Evolutionary conservation across 345 rosid genomes (phyloP).

Genomic region (Pugionium dolabratum): DNA sequence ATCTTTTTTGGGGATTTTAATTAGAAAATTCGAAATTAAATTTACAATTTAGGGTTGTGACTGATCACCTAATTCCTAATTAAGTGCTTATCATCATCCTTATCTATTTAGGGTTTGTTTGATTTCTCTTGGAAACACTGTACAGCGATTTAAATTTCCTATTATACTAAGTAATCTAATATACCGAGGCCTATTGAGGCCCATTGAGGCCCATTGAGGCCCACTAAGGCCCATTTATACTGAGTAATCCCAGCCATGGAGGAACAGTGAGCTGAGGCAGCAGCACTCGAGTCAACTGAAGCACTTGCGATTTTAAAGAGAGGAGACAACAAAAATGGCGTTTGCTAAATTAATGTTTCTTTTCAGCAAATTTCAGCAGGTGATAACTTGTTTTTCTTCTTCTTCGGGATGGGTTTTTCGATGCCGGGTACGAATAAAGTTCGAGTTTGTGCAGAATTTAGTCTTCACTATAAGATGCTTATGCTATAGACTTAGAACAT

Average conservation of each 20-base stretch:
- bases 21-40: neutral
- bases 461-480: constrained; percentile 6
- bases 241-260: neutral
- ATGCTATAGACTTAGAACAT: neutral
- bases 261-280: neutral
- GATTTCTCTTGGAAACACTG: too few relatives aligned
- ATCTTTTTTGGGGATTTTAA: constrained; percentile 11
- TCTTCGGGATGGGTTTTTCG: neutral
- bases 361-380: constrained; percentile 46
- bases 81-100: too few relatives aligned
- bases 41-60: too few relatives aligned
- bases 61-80: too few relatives aligned
- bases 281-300: neutral
- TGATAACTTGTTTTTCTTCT: neutral
- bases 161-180: too few relatives aligned
- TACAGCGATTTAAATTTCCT: too few relatives aligned
- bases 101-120: too few relatives aligned
- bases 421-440: constrained; percentile 25
- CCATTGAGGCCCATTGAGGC: neutral
- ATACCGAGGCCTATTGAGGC: neutral
- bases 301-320: neutral
- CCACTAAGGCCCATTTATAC: constrained; percentile 11
- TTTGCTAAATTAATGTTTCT: constrained; percentile 34
- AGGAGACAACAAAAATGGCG: constrained; percentile 15
- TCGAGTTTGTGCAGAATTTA: constrained; percentile 13